phyloP scores from a whole-genome alignment of 768 basidiomycete species.

The Collybia sp. region DNA sequence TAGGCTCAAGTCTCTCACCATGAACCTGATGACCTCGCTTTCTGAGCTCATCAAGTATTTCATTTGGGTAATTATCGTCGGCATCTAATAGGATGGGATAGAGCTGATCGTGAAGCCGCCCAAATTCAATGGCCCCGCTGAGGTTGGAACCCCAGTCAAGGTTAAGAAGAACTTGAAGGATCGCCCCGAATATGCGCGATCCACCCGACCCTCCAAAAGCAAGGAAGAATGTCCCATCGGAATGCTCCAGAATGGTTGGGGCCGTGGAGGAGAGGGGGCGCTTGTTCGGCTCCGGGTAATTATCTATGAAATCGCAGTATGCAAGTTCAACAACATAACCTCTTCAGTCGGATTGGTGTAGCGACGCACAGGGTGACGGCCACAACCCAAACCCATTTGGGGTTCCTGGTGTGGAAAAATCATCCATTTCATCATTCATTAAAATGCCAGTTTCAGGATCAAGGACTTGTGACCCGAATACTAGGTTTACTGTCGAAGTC shows the following conservation, averaged over 20 bases:
- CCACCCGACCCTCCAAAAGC: slow-evolving; percentile 87
- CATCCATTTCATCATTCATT: slow-evolving; percentile 94
- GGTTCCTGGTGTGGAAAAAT: slow-evolving; percentile 84
- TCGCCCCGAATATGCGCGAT: slow-evolving; percentile 72
- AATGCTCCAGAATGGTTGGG: slow-evolving; percentile 76
- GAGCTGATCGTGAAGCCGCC: slow-evolving; percentile 84
- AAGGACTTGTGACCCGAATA: slow-evolving; percentile 87
- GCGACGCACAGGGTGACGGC: slow-evolving; percentile 70
- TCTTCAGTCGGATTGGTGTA: neutral
- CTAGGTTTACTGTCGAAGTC: slow-evolving; percentile 84
- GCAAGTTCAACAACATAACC: neutral
- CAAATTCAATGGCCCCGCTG: slow-evolving; percentile 77
- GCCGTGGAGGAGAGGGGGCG: slow-evolving; percentile 84
- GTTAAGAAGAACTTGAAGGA: slow-evolving; percentile 78
- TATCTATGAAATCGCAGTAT: slow-evolving; percentile 43
- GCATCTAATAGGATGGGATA: slow-evolving; percentile 59
- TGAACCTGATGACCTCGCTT: slow-evolving; percentile 68
- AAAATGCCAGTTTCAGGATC: slow-evolving; percentile 87
- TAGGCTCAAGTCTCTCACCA: slow-evolving; percentile 31
- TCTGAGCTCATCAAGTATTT: slow-evolving; percentile 52
- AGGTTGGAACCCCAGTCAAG: slow-evolving; percentile 80
- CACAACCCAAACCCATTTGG: slow-evolving; percentile 80
- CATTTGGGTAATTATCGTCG: slow-evolving; percentile 55
- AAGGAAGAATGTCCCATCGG: slow-evolving; percentile 67
- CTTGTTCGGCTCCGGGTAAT: slow-evolving; percentile 86